Conservation (phyloP, 345 rosid genomes). For the Sapria himalayana region DNA sequence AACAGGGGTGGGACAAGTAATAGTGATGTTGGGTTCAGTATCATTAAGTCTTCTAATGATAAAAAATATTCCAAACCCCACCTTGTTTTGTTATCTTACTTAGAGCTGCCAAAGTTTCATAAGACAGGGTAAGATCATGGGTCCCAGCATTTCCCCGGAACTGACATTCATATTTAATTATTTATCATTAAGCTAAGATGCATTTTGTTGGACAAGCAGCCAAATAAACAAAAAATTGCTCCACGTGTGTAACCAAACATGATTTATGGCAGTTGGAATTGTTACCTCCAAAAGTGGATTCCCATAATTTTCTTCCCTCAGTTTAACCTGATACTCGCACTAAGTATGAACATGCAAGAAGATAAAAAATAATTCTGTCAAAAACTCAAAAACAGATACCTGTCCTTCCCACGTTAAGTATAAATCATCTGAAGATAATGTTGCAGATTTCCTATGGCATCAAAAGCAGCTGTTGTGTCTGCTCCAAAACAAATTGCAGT, state of each 20-base stretch:
- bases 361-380: conserved; percentile 3
- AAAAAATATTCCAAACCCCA: conserved; percentile 10
- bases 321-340: conserved; percentile 49
- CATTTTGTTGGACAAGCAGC: too few species aligned
- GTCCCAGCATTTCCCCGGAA: conserved; percentile 91
- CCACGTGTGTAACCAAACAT: too few species aligned
- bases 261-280: too few species aligned
- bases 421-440: conserved; percentile 82
- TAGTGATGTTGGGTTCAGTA: too few species aligned
- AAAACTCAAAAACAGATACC: conserved; percentile 20
- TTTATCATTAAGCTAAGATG: too few species aligned
- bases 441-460: conserved; percentile 44
- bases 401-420: conserved; percentile 76
- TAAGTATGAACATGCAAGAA: conserved; percentile 5
- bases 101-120: conserved; percentile 36
- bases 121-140: conserved; percentile 83
- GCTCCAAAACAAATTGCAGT: conserved; percentile 1
- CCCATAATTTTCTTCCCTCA: conserved; percentile 55
- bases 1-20: conserved; percentile 3
- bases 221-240: too few species aligned
- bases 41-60: too few species aligned
- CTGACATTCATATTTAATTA: conserved; percentile 18
- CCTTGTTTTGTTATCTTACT: conserved; percentile 56
- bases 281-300: conserved; percentile 69
- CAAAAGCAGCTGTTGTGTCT: conserved; percentile 1